Percentiles rank a stretch among this genome's conserved stretches.
Conservation (phyloP, 2,329 filamentous ascomycete species). For the Cercospora zeae-maydis region DNA sequence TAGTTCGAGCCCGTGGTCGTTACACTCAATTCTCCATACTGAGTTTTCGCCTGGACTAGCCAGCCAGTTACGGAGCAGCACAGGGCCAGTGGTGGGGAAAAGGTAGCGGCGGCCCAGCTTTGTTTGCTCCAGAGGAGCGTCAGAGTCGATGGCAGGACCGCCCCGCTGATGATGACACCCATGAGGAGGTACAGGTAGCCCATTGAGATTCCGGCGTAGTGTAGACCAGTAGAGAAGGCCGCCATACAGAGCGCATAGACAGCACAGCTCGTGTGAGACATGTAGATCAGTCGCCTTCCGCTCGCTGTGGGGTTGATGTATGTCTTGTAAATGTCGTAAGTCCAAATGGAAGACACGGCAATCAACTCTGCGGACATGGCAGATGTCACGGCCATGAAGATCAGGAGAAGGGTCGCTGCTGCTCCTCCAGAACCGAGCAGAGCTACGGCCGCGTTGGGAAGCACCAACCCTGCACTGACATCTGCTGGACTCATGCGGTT, state of each 20-base stretch:
- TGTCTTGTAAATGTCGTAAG: conserved; percentile 83
- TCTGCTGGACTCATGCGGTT: conserved; percentile 69
- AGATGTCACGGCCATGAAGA: conserved; percentile 88
- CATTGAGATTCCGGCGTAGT: conserved; percentile 65
- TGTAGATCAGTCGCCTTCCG: conserved; percentile 73
- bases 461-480: conserved; percentile 75
- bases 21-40: conserved; percentile 67
- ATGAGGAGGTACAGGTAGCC: conserved; percentile 86
- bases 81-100: conserved; percentile 67
- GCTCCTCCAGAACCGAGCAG: conserved; percentile 79
- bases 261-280: conserved; percentile 70
- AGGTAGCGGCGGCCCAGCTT: conserved; percentile 68
- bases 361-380: conserved; percentile 81
- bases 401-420: conserved; percentile 70
- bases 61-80: conserved; percentile 67
- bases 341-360: conserved; percentile 81
- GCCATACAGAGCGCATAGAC: conserved; percentile 76
- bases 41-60: conserved; percentile 69
- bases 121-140: conserved; percentile 79
- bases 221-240: conserved; percentile 69
- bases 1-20: conserved; percentile 77
- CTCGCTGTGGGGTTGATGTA: conserved; percentile 77
- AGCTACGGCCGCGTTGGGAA: conserved; percentile 81
- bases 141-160: conserved; percentile 69
- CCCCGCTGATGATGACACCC: conserved; percentile 84